Base-by-base conservation (phyloP, 768 basidiomycete species). In the Mycena leptocephala region DNA sequence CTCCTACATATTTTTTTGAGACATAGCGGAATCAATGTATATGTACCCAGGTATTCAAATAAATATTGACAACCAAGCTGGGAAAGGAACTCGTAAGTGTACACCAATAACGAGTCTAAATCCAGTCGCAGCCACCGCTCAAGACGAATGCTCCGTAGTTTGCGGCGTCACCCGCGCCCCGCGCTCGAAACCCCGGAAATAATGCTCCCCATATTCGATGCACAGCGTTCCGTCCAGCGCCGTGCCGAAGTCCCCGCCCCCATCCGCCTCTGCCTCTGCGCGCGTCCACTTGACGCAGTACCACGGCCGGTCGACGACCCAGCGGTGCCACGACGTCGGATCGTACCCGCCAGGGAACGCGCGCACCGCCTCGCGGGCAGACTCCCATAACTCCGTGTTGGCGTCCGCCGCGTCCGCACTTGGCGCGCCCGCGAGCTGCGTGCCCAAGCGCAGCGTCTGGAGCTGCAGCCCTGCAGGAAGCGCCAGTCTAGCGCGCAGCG, bases 251-350 rank as follows among this genome's bases (percentile, higher is more conserved):
- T 37, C 41, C 1, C 43, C 59, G 6, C 2, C 35, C n/a, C n/a
- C n/a, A n/a, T n/a, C n/a, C n/a, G n/a, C n/a, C n/a, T n/a, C n/a
- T n/a, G n/a, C n/a, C n/a, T n/a, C n/a, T 0, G 16, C n/a, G 24
- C 67, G 51, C 28, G 22, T 63, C 76, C 76, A 78, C 65, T 71
- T 48, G 9, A 78, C 48, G 33, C 39, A 53, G n/a, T 56, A 72
- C 76, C 76, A 78, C 58, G 76, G 76, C 14, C 32, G 41, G 32
- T 78, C 76, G 30, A 78, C 76, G 33, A 64, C 32, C 76, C 76
- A 78, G 59, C 63, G 53, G 6, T 65, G 68, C 76, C 76, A 78
- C 8, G 72, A 70, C 64, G 73, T 78, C 13, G 73, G 76, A 41
- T 78, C 76, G 30, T 78, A 78, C 32, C 20, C 59, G 13, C 24